Percentiles rank a stretch among this genome's conserved stretches.
Conservation (phyloP, 768 basidiomycete genomes). For the Cystobasidium tubakii region DNA sequence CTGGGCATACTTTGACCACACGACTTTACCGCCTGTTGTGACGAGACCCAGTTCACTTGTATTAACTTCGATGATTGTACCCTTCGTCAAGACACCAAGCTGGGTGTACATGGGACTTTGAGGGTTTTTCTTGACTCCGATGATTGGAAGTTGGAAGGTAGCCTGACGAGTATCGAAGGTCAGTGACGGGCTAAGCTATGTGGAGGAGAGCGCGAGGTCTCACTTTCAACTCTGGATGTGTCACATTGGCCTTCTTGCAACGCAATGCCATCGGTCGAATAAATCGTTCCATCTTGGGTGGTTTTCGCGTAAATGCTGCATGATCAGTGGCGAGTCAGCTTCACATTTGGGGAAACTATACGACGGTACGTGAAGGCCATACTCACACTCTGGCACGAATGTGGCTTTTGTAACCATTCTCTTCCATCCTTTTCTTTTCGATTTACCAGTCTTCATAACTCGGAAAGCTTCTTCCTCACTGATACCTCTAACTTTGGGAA, state of each 20-base stretch:
- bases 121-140: constrained; percentile 98
- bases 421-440: constrained; percentile 94
- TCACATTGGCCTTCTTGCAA: constrained; percentile 97
- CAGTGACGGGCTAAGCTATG: neutral
- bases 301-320: constrained; percentile 94
- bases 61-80: constrained; percentile 88
- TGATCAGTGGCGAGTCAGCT: constrained; percentile 6
- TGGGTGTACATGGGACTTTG: constrained; percentile 98
- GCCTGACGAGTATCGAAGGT: constrained; percentile 69
- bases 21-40: constrained; percentile 52
- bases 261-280: constrained; percentile 94
- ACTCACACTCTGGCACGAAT: constrained; percentile 58
- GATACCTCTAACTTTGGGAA: constrained; percentile 94
- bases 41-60: constrained; percentile 52
- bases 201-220: neutral
- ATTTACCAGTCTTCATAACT: constrained; percentile 95
- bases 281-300: constrained; percentile 98
- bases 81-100: constrained; percentile 94
- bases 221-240: constrained; percentile 70
- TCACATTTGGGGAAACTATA: no score
- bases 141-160: constrained; percentile 95
- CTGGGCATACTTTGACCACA: constrained; percentile 48
- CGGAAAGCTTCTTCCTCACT: constrained; percentile 99
- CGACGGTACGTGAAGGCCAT: no score
- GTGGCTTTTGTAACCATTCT: constrained; percentile 97